phyloP scores from a whole-genome alignment of 164 flowering plant species.

The Piper longum region DNA sequence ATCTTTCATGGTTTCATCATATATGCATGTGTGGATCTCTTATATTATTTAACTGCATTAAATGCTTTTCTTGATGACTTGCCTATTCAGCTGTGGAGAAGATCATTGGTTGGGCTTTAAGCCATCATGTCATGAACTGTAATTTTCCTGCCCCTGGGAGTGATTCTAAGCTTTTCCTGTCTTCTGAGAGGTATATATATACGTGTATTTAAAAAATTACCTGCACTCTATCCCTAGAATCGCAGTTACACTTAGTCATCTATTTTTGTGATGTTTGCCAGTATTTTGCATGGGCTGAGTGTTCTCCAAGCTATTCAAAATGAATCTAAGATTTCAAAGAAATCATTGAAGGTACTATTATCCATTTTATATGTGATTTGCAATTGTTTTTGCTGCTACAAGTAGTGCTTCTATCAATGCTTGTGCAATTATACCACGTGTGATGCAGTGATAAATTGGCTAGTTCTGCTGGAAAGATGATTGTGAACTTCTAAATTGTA shows the following conservation, averaged over 20 bases:
- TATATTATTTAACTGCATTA: not conserved
- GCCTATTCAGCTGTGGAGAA: slow-evolving; percentile 50
- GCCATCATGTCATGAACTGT: slow-evolving; percentile 58
- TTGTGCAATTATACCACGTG: not conserved
- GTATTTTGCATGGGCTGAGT: slow-evolving; percentile 60
- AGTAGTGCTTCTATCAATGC: not conserved
- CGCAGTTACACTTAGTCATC: not conserved
- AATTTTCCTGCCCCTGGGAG: slow-evolving; percentile 20
- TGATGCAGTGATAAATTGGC: not conserved
- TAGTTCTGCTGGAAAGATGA: not conserved
- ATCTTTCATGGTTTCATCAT: not conserved
- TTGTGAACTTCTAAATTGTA: not conserved
- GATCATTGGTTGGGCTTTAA: slow-evolving; percentile 77
- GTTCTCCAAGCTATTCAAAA: slow-evolving; percentile 56
- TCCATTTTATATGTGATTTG: not conserved
- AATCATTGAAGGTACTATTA: slow-evolving; percentile 59
- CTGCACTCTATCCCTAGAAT: not conserved
- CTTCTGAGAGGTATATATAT: slow-evolving; percentile 54
- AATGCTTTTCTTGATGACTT: not conserved
- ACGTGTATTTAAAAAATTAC: not conserved
- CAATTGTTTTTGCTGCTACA: no score
- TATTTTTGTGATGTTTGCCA: slow-evolving; percentile 18
- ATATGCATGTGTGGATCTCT: not conserved
- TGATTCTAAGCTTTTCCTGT: slow-evolving; percentile 52
- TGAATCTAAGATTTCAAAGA: slow-evolving; percentile 62